These are phyloP conservation scores for Ceratocystis smalleyi DNA, from an alignment of 2,329 filamentous ascomycete species.

Conservation along the genomic window DNA sequence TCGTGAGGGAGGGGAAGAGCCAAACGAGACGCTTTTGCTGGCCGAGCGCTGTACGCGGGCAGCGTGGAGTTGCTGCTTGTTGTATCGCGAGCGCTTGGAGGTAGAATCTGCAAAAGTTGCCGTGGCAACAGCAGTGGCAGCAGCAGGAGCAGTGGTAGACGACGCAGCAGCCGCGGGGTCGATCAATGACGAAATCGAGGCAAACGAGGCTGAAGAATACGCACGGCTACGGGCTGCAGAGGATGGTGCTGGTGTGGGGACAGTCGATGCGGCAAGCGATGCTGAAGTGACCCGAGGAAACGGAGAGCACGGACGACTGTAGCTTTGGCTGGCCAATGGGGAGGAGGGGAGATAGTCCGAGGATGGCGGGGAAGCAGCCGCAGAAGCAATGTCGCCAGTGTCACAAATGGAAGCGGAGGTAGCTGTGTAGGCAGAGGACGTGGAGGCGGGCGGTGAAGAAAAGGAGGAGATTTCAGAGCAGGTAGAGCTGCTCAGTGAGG, in stretches of 20 bases:
- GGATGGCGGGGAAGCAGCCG: slow-evolving; percentile 10
- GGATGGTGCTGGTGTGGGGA: slow-evolving; percentile 14
- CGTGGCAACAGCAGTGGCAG: neutral
- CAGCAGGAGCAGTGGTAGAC: slow-evolving; percentile 17
- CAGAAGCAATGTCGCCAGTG: slow-evolving; percentile 16
- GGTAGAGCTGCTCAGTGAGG: slow-evolving; percentile 19
- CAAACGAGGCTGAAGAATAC: slow-evolving; percentile 17
- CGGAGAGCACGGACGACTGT: slow-evolving; percentile 11
- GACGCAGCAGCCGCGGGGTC: slow-evolving; percentile 18
- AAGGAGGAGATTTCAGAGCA: slow-evolving; percentile 20
- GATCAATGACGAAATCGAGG: slow-evolving; percentile 10
- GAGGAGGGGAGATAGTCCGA: slow-evolving; percentile 13
- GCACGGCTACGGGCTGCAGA: slow-evolving; percentile 19
- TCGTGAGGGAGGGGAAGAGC: slow-evolving; percentile 18
- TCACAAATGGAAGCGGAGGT: slow-evolving; percentile 18
- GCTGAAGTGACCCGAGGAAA: slow-evolving; percentile 16
- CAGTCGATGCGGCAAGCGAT: slow-evolving; percentile 15
- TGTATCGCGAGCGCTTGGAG: slow-evolving; percentile 22
- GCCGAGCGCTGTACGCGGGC: slow-evolving; percentile 32
- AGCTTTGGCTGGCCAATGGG: slow-evolving; percentile 5
- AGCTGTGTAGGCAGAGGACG: slow-evolving; percentile 18
- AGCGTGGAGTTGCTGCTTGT: slow-evolving; percentile 37
- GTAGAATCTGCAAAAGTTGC: slow-evolving; percentile 20
- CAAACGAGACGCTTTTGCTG: slow-evolving; percentile 24
- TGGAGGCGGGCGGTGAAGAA: slow-evolving; percentile 18